Evolutionary conservation across 2,329 filamentous ascomycete genomes (phyloP), one percentile per base, ranked within the genome.

Genomic region (Didymella pinodella): DNA sequence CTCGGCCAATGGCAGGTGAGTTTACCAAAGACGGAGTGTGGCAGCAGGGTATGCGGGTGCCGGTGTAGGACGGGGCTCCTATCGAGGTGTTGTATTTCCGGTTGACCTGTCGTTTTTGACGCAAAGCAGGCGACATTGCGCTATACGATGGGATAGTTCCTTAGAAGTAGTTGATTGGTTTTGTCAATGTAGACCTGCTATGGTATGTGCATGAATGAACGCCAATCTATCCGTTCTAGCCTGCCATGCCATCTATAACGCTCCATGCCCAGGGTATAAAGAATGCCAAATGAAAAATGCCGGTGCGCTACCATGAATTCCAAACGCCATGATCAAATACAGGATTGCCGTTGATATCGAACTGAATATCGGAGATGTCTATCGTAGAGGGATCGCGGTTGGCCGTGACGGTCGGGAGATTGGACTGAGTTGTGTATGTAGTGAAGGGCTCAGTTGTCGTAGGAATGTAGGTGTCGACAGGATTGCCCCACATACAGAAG

Each of bases 181-280:
- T n/a, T 25, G 6, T n/a, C 1, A 18, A 50, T 14, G 41, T 57
- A 52, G 43, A 26, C 25, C 48, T 34, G 54, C 43, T 48, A 57
- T 14, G 12, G 16, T 34, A 52, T 36, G 43, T 43, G 48, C 54
- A 52, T 43, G 41, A 18, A 43, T 29, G 54, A 52, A 48, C 18
- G 49, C 44, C 38, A 31, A 25, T 53, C 31, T 40, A 32, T 49
- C 49, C 38, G 31, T 53, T 53, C 44, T 38, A 44, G 16, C 45
- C 38, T 31, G 49, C 38, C 29, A 32, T 53, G 45, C 36, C 25
- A 45, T 53, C 55, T 53, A 58, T 46, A 40, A 28, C 25, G 2
- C n/a, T 49, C 29, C 49, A 54, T 32, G 6, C 38, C 50, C 25
- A 32, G 18, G 45, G 26, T 49, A 49, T 49, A 31, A 10, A n/a